These are phyloP conservation scores for Dioszegia aurantiaca DNA, from an alignment of 768 basidiomycete species.

Conservation along the genomic window DNA sequence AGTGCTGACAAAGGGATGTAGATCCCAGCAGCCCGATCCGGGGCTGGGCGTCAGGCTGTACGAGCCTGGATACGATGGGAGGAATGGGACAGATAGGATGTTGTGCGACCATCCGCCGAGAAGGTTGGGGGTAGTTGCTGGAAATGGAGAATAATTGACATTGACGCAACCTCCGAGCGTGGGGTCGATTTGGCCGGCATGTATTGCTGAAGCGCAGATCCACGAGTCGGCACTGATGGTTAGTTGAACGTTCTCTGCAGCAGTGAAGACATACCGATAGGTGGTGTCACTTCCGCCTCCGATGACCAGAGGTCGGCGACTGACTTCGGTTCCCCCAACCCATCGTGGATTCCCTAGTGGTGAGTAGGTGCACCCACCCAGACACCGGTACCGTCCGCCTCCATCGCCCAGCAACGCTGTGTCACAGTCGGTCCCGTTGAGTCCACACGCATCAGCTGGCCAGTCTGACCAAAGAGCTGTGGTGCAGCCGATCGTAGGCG, in stretches of 20 bases:
- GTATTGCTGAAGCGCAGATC: constrained; percentile 43
- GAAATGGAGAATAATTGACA: constrained; percentile 24
- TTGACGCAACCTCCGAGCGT: constrained; percentile 32
- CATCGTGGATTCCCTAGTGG: constrained; percentile 40
- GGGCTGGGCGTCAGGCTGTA: constrained; percentile 20
- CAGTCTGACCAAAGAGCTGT: constrained; percentile 34
- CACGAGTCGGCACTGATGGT: constrained; percentile 40
- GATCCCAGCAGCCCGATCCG: constrained; percentile 26
- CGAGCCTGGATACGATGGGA: constrained; percentile 31
- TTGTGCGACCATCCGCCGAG: constrained; percentile 16
- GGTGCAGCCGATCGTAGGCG: constrained; percentile 27
- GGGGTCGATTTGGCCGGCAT: constrained; percentile 26
- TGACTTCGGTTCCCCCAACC: constrained; percentile 29
- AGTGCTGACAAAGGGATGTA: constrained; percentile 31
- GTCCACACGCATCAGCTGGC: constrained; percentile 42
- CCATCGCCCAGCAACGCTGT: constrained; percentile 12
- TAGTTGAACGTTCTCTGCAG: too few species aligned
- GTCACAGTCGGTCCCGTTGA: constrained; percentile 31
- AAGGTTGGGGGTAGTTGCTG: constrained; percentile 17
- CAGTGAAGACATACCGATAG: constrained; percentile 37
- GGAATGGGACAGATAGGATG: constrained; percentile 26
- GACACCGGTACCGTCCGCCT: constrained; percentile 29
- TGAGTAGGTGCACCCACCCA: constrained; percentile 37
- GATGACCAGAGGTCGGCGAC: constrained; percentile 30
- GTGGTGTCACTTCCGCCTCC: constrained; percentile 30